Evolutionary conservation across 441 rosid species (phyloP).

Genomic region (Croton laevigatus): DNA sequence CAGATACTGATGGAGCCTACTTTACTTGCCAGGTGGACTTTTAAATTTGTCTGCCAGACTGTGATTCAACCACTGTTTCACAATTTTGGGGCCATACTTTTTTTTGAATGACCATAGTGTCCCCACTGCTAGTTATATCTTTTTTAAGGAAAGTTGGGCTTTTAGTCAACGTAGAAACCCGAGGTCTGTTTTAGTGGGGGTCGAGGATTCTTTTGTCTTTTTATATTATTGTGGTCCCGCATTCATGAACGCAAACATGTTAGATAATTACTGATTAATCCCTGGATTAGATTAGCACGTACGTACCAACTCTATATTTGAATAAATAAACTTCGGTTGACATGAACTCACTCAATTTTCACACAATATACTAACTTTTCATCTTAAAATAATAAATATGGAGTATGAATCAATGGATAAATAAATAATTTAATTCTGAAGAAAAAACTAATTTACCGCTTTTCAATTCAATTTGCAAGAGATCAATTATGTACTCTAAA

Average conservation of each 20-base stretch:
- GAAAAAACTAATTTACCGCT: too few relatives aligned
- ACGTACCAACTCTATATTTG: too few relatives aligned
- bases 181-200: neutral
- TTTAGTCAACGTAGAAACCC: constrained; percentile 1
- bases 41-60: neutral
- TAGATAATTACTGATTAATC: neutral
- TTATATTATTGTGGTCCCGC: neutral
- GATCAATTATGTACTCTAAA: too few relatives aligned
- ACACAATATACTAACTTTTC: too few relatives aligned
- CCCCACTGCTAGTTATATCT: neutral
- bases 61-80: neutral
- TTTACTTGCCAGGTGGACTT: constrained; percentile 21
- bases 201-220: constrained; percentile 6
- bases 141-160: neutral
- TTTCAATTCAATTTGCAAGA: too few relatives aligned
- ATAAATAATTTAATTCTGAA: too few relatives aligned
- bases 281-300: too few relatives aligned
- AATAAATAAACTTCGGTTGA: too few relatives aligned
- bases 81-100: neutral
- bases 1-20: constrained; percentile 24
- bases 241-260: neutral
- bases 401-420: too few relatives aligned
- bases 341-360: too few relatives aligned
- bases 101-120: neutral
- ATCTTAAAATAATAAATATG: too few relatives aligned